Evolutionary conservation across 2,329 filamentous ascomycete species (phyloP).

Genomic region (Lasiodiplodia sp.): DNA sequence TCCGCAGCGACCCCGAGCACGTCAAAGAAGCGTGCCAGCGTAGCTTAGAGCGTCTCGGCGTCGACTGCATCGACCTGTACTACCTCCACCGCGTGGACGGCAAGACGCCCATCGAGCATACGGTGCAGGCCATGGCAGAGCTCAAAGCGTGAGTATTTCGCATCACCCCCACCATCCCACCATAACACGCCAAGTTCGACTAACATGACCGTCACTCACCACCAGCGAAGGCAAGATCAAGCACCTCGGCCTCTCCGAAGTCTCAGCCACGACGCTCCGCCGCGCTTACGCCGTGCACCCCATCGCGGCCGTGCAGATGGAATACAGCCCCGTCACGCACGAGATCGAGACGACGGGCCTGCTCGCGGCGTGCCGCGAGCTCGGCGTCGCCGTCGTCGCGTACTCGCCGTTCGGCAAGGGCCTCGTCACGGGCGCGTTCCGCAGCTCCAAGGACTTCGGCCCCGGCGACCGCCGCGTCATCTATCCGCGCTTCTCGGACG

Average conservation of each 20-base stretch:
- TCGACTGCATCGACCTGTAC: slow-evolving; percentile 53
- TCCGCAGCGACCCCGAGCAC: slow-evolving; percentile 49
- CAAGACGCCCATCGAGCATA: slow-evolving; percentile 57
- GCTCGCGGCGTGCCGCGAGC: slow-evolving; percentile 52
- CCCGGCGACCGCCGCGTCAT: slow-evolving; percentile 41
- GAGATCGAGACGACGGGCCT: slow-evolving; percentile 54
- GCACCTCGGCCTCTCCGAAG: slow-evolving; percentile 57
- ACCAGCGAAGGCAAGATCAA: slow-evolving; percentile 57
- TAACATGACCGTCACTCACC: neutral
- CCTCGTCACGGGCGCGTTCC: slow-evolving; percentile 31
- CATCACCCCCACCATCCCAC: neutral
- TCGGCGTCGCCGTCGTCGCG: slow-evolving; percentile 51
- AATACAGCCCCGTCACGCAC: slow-evolving; percentile 58
- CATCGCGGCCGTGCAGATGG: slow-evolving; percentile 59
- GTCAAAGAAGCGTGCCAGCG: slow-evolving; percentile 48
- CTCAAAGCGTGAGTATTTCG: slow-evolving; percentile 26
- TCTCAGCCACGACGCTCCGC: slow-evolving; percentile 54
- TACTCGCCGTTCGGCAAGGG: slow-evolving; percentile 49
- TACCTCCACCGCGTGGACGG: slow-evolving; percentile 53
- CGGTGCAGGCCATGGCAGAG: slow-evolving; percentile 57
- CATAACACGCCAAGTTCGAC: neutral
- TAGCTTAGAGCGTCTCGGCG: slow-evolving; percentile 49
- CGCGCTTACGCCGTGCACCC: slow-evolving; percentile 58
- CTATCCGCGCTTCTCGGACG: slow-evolving; percentile 53
- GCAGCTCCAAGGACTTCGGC: slow-evolving; percentile 54